Evolutionary conservation across 2,329 filamentous ascomycete genomes (phyloP), one percentile per base, ranked within the genome.

Genomic region (Coniochaeta sp.): DNA sequence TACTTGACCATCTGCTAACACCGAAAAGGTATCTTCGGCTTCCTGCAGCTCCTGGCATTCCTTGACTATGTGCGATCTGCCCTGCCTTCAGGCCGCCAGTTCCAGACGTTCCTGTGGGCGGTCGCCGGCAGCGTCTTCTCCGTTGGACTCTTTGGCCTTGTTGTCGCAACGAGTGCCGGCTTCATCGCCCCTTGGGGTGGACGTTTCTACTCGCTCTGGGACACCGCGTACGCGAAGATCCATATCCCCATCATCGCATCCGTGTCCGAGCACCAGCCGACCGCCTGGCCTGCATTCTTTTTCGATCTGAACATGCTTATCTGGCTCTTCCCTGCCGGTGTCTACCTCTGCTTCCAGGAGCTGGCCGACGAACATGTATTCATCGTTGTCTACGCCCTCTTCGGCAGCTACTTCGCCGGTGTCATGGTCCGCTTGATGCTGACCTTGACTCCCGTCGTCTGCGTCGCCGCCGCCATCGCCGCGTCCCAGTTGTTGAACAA

Each of bases 361-460:
- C 85, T 99, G 61, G 88, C 86, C 68, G 96, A 99, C 71, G 93
- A 99, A 81, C 95, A 99, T 72, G 93, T 99, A 63, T 99, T 99
- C 71, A 85, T 99, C 68, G 89, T 99, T 69, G 96, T 98, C 67
- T 99, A 99, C 73, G 87, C 93, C n/a, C 86, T 99, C 54, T 89
- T 98, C 65, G 91, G 91, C 66, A 97, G 91, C 77, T 99, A 99
- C 81, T 99, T 99, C 70, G 91, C 96, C 26, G 95, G 95, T 73
- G 96, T 99, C 77, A 99, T 99, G 95, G 95, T 99, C 63, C 92
- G 95, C 77, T 81, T 99, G 69, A 99, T 99, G 95, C 85, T 99
- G 64, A 99, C 95, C 0, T 79, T 99, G 67, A 99, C 95, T 1
- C 95, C 95, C 1, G 89, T 99, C 66, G 95, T 99, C 58, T 99